Conservation (phyloP, 345 rosid genomes). For the Laguncularia racemosa region DNA sequence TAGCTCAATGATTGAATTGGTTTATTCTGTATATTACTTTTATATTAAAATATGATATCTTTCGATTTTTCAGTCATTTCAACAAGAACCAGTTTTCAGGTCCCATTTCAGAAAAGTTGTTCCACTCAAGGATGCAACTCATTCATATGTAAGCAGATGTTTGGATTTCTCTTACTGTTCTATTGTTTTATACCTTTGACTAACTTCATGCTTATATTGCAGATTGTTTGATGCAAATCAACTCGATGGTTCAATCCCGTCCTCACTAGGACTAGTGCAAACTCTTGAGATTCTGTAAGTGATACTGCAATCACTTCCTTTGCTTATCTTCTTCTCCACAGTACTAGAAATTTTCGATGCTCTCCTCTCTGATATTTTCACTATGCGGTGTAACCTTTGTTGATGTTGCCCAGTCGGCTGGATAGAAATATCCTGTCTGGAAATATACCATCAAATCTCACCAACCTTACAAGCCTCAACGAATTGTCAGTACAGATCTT, state of each 20-base stretch:
- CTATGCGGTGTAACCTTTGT: not conserved
- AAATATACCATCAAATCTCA: constrained; percentile 57
- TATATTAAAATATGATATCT: not conserved
- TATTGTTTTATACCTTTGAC: constrained; percentile 4
- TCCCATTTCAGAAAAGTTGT: constrained; percentile 58
- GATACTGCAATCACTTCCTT: constrained; percentile 1
- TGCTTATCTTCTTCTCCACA: not conserved
- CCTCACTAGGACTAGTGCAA: constrained; percentile 59
- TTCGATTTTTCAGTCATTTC: constrained; percentile 67
- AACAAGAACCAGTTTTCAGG: constrained; percentile 94
- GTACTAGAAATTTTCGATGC: not conserved
- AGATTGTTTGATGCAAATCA: constrained; percentile 86
- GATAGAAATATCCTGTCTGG: constrained; percentile 75
- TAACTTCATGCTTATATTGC: constrained; percentile 5
- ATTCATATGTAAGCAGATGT: constrained; percentile 73
- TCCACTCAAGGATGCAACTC: constrained; percentile 68
- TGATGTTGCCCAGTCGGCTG: constrained; percentile 56
- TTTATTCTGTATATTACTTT: not conserved
- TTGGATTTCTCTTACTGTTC: not conserved
- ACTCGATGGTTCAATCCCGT: constrained; percentile 63
- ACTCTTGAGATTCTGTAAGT: constrained; percentile 99
- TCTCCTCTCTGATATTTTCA: not conserved
- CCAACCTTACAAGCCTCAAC: constrained; percentile 61
- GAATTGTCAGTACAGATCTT: constrained; percentile 53
- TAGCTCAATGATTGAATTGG: not conserved